phyloP scores from a whole-genome alignment of 257 asterid species.

The Capsicum chinense region DNA sequence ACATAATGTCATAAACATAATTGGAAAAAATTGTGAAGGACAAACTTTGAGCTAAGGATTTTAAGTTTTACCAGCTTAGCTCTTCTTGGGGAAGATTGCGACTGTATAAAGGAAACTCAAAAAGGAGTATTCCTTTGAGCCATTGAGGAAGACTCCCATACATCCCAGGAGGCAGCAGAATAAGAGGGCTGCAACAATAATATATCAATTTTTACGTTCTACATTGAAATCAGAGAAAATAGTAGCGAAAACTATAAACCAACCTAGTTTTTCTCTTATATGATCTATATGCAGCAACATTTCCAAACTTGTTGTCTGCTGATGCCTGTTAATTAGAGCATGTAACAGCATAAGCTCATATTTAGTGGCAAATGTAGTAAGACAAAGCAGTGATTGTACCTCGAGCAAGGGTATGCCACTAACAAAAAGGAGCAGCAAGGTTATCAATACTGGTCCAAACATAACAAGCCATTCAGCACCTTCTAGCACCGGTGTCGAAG shows the following conservation, averaged over 20 bases:
- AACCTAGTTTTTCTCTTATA: slow-evolving; percentile 91
- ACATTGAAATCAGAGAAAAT: slow-evolving; percentile 9
- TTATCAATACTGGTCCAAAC: slow-evolving; percentile 80
- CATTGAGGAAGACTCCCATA: slow-evolving; percentile 74
- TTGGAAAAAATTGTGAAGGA: not conserved
- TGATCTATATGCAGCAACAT: slow-evolving; percentile 58
- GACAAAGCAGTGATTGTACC: slow-evolving; percentile 43
- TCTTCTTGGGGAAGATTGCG: slow-evolving; percentile 70
- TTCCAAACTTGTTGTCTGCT: slow-evolving; percentile 81
- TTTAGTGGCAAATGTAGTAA: not conserved
- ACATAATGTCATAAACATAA: not conserved
- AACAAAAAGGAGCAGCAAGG: slow-evolving; percentile 76
- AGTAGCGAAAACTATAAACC: not conserved
- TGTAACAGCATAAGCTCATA: slow-evolving; percentile 10
- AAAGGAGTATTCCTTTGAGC: slow-evolving; percentile 68
- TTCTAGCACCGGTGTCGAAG: slow-evolving; percentile 80
- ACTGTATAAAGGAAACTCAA: slow-evolving; percentile 88
- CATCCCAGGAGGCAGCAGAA: slow-evolving; percentile 84
- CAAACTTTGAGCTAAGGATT: slow-evolving; percentile 1
- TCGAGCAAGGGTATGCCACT: slow-evolving; percentile 94
- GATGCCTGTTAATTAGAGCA: slow-evolving; percentile 65
- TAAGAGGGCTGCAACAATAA: slow-evolving; percentile 73
- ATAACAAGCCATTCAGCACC: slow-evolving; percentile 89
- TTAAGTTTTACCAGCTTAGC: slow-evolving; percentile 60
- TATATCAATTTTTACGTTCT: not conserved